Evolutionary conservation across 2,329 filamentous ascomycete genomes (phyloP).

Genomic region (Septoria petroselini): DNA sequence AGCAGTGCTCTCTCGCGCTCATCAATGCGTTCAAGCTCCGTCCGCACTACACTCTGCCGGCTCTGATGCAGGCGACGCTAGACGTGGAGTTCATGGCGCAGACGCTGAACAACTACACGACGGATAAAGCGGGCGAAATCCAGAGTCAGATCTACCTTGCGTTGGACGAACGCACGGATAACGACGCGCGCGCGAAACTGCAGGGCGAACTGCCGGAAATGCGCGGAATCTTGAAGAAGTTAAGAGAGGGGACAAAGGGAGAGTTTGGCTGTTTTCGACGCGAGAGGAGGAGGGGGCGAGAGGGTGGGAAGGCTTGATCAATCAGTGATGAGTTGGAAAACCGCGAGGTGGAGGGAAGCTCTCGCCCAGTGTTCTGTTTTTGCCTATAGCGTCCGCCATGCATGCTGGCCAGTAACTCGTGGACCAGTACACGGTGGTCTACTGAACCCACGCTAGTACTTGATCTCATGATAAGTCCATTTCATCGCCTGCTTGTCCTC

Average conservation of each 20-base stretch:
- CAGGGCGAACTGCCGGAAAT: constrained; percentile 88
- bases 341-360: no score
- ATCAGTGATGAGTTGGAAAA: no score
- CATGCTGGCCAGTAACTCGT: no score
- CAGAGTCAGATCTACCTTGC: constrained; percentile 92
- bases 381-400: no score
- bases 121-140: constrained; percentile 72
- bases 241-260: constrained; percentile 76
- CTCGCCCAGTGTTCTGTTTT: no score
- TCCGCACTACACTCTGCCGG: constrained; percentile 66
- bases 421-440: no score
- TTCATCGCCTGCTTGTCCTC: constrained; percentile 40
- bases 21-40: constrained; percentile 71
- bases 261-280: constrained; percentile 59
- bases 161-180: constrained; percentile 83
- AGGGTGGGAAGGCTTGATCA: no score
- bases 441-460: background rate
- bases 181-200: constrained; percentile 72
- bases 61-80: constrained; percentile 93
- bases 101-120: constrained; percentile 85
- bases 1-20: constrained; percentile 75
- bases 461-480: constrained; percentile 38
- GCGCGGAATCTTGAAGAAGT: constrained; percentile 77
- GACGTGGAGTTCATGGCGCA: constrained; percentile 97
- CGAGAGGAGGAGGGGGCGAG: constrained; percentile 18